These are phyloP conservation scores for Astragalus membranaceus DNA, from an alignment of 306 rosid species.

Conservation along the genomic window DNA sequence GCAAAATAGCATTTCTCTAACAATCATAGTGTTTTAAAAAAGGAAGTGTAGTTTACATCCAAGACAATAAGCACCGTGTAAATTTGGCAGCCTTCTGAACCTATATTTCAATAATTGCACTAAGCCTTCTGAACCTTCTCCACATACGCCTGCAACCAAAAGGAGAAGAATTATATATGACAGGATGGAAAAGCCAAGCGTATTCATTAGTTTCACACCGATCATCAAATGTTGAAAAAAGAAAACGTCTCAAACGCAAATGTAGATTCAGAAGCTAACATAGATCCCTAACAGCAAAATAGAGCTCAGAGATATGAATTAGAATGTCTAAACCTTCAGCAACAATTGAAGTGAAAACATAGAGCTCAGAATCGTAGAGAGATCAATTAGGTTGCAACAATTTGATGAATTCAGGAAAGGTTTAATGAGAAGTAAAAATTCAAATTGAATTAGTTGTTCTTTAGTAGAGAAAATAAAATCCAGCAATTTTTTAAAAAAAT, in stretches of 20 bases:
- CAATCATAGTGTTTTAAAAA: too few relatives aligned
- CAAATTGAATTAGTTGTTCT: background rate
- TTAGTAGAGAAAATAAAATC: background rate
- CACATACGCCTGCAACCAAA: slow-evolving; percentile 67
- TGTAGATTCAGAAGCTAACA: slow-evolving; percentile 12
- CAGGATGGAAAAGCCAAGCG: background rate
- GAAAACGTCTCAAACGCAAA: slow-evolving; percentile 1
- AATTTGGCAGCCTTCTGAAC: slow-evolving; percentile 10
- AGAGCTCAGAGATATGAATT: background rate
- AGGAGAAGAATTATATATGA: background rate
- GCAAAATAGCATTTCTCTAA: too few relatives aligned
- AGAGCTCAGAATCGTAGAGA: background rate
- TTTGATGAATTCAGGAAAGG: background rate
- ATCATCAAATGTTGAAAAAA: background rate
- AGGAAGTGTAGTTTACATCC: slow-evolving; percentile 16
- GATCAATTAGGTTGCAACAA: background rate
- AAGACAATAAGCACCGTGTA: background rate
- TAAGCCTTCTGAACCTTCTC: slow-evolving; percentile 55
- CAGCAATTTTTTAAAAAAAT: too few relatives aligned
- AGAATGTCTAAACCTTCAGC: background rate
- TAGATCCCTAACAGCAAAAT: background rate
- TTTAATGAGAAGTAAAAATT: background rate
- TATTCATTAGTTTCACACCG: background rate
- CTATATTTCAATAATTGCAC: slow-evolving; percentile 9
- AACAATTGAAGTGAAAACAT: background rate